Evolutionary conservation across 257 asterid species (phyloP).

Genomic region (Sherardia arvensis): DNA sequence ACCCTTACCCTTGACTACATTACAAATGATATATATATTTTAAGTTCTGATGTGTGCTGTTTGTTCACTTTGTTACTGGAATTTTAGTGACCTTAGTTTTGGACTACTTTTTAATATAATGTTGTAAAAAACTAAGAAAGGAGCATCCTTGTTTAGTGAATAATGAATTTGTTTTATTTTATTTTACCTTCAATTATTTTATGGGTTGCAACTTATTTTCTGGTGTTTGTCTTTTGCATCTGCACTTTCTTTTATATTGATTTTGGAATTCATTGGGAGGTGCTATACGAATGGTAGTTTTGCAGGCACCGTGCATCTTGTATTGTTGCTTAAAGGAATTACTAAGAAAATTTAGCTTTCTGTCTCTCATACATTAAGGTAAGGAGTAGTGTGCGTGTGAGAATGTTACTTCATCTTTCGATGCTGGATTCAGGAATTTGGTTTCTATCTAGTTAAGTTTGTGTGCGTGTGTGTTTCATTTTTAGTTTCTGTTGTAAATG

Average conservation of each 20-base stretch:
- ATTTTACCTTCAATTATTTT: background rate
- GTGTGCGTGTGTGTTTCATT: background rate
- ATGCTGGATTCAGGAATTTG: conserved; percentile 10
- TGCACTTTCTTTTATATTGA: background rate
- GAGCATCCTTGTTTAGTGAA: background rate
- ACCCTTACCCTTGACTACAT: background rate
- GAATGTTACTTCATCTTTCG: background rate
- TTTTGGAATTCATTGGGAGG: conserved; percentile 1
- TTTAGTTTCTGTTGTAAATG: background rate
- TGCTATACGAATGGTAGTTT: conserved; percentile 10
- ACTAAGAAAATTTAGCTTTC: conserved; percentile 14
- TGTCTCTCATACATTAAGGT: conserved; percentile 19
- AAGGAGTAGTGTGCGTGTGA: conserved; percentile 9
- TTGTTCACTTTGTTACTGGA: background rate
- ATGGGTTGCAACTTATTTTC: too few relatives aligned
- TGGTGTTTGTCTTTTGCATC: background rate
- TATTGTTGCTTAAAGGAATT: conserved; percentile 18
- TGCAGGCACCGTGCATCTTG: conserved; percentile 20
- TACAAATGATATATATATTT: background rate
- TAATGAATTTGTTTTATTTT: background rate
- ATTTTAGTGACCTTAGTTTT: background rate
- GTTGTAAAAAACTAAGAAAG: too few relatives aligned
- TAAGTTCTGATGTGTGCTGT: background rate
- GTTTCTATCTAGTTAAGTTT: conserved; percentile 12
- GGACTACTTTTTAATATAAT: background rate